phyloP scores from a whole-genome alignment of 495 filamentous ascomycete genomes.

The Xylaria intraflava region DNA sequence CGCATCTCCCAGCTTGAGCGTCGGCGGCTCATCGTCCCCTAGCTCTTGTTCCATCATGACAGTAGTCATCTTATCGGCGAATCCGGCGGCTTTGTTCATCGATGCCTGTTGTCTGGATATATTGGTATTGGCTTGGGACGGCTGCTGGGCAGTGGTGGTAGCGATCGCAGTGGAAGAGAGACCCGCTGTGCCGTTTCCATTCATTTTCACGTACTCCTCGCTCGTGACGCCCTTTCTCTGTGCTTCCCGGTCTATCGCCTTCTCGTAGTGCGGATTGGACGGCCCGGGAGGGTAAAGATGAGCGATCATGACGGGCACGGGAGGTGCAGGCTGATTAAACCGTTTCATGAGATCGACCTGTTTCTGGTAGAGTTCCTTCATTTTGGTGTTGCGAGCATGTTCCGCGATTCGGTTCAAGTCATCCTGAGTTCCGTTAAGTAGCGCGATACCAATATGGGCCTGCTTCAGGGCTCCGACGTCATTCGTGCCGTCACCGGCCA shows the following conservation, averaged over 20 bases:
- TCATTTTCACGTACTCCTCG: slow-evolving; percentile 36
- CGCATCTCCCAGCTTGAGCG: slow-evolving; percentile 95
- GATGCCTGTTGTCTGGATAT: slow-evolving; percentile 58
- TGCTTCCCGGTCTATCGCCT: slow-evolving; percentile 79
- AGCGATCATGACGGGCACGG: slow-evolving; percentile 82
- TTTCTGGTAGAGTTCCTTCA: slow-evolving; percentile 99
- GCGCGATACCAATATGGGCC: slow-evolving; percentile 92
- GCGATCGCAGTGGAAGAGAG: slow-evolving; percentile 67
- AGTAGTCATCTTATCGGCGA: slow-evolving; percentile 81
- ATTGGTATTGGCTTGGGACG: slow-evolving; percentile 50
- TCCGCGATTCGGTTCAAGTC: slow-evolving; percentile 88
- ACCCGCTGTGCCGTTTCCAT: slow-evolving; percentile 43
- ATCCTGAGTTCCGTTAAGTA: slow-evolving; percentile 89
- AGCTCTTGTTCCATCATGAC: slow-evolving; percentile 88
- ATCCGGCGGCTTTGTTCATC: slow-evolving; percentile 60
- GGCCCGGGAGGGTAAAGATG: slow-evolving; percentile 92
- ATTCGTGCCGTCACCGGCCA: slow-evolving; percentile 98
- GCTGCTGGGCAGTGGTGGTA: slow-evolving; percentile 61
- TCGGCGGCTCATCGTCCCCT: slow-evolving; percentile 84
- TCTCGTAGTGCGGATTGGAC: slow-evolving; percentile 89
- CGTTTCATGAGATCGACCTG: slow-evolving; percentile 82
- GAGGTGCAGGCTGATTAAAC: slow-evolving; percentile 87
- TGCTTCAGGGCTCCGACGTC: slow-evolving; percentile 98
- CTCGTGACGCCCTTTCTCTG: slow-evolving; percentile 58
- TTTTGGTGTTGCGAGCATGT: slow-evolving; percentile 86